These are phyloP conservation scores for Agroathelia rolfsii DNA, from an alignment of 1,284 basidiomycete genomes.

Conservation along the genomic window DNA sequence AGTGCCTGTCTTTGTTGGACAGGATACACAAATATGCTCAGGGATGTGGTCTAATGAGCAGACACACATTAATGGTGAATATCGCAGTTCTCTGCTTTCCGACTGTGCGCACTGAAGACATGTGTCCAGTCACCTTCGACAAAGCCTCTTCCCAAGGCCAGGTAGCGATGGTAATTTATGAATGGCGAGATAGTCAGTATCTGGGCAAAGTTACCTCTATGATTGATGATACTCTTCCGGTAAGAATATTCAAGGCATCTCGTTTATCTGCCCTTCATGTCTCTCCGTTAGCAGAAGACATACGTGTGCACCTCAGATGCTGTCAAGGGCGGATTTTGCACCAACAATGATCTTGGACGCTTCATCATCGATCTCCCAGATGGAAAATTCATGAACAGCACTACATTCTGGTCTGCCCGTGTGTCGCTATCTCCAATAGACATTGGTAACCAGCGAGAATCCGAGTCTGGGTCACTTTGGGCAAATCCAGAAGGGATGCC, in stretches of 20 bases:
- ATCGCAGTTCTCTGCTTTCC: slow-evolving; percentile 4
- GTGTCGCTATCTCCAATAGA: slow-evolving; percentile 40
- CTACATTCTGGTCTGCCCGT: slow-evolving; percentile 72
- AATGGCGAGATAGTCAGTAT: slow-evolving; percentile 82
- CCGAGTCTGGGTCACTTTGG: slow-evolving; percentile 29
- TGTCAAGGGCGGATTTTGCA: slow-evolving; percentile 62
- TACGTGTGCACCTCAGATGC: slow-evolving; percentile 84
- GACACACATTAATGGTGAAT: slow-evolving; percentile 80
- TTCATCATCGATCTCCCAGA: slow-evolving; percentile 75
- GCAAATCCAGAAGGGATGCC: slow-evolving; percentile 52
- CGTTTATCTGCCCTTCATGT: slow-evolving; percentile 5
- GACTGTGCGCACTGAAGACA: slow-evolving; percentile 10
- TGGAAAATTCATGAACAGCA: slow-evolving; percentile 52
- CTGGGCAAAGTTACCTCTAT: slow-evolving; percentile 65
- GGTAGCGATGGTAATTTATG: slow-evolving; percentile 90
- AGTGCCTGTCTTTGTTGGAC: slow-evolving; percentile 59
- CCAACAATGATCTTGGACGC: slow-evolving; percentile 57
- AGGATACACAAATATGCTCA: slow-evolving; percentile 85
- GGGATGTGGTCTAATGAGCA: slow-evolving; percentile 84
- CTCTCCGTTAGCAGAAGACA: slow-evolving; percentile 57
- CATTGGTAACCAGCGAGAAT: slow-evolving; percentile 11
- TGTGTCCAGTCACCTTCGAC: slow-evolving; percentile 68
- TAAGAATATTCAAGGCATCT: slow-evolving; percentile 29
- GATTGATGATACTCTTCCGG: slow-evolving; percentile 53
- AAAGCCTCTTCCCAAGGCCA: slow-evolving; percentile 69